A percentile compares a stretch with the other conserved stretches of the same genome.
phyloP scores from a whole-genome alignment of 495 filamentous ascomycete species.

The Xylaria cubensis region DNA sequence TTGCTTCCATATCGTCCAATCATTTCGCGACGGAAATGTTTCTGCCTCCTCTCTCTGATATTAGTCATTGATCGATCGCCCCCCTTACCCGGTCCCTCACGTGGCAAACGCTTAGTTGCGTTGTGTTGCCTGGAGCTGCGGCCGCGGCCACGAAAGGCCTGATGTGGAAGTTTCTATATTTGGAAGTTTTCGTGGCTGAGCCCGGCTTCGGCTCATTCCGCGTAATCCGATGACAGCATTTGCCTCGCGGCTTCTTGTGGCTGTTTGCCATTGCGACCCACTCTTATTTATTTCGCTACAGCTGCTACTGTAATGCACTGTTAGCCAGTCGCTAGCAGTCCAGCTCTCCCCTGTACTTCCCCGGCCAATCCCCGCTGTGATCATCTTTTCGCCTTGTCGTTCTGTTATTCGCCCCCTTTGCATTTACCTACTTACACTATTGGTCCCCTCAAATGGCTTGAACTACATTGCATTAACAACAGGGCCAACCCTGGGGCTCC shows the following conservation, averaged over 20 bases:
- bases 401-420: neutral
- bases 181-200: conserved; percentile 3
- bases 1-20: conserved; percentile 8
- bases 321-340: neutral
- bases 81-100: conserved; percentile 12
- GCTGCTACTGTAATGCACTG: neutral
- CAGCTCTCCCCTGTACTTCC: neutral
- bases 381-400: neutral
- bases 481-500: neutral
- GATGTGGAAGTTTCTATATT: conserved; percentile 25
- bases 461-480: neutral
- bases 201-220: conserved; percentile 17
- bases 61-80: conserved; percentile 8
- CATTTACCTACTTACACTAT: neutral
- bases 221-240: conserved; percentile 8
- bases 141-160: neutral
- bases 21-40: neutral
- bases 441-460: conserved; percentile 4
- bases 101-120: conserved; percentile 21
- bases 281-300: neutral
- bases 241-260: conserved; percentile 21
- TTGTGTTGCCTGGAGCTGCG: conserved; percentile 17
- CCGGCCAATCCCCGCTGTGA: neutral
- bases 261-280: neutral
- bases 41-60: conserved; percentile 3